Conservation (phyloP, 768 basidiomycete genomes). For the Pulveroboletus sp. region DNA sequence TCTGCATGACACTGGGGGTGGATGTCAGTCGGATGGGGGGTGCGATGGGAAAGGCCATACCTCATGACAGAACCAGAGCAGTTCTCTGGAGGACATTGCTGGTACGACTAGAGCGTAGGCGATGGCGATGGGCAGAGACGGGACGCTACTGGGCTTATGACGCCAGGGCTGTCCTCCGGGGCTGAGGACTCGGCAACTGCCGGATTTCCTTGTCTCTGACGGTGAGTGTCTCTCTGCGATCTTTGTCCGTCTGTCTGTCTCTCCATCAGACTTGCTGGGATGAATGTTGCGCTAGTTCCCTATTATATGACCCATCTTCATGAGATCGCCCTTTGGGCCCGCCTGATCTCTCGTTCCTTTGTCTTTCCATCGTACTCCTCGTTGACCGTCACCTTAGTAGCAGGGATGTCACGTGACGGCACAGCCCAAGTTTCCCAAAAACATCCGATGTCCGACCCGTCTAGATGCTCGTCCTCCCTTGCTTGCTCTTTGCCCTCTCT, state of each 20-base stretch:
- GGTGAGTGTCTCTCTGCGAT: too few species aligned
- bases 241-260: too few species aligned
- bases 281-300: too few species aligned
- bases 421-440: too few species aligned
- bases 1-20: constrained; percentile 73
- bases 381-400: too few species aligned
- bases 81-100: constrained; percentile 59
- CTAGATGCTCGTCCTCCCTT: neutral
- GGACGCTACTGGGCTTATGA: constrained; percentile 2
- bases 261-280: too few species aligned
- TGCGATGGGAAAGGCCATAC: constrained; percentile 30
- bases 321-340: too few species aligned
- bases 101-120: neutral
- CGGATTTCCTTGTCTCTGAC: constrained; percentile 11
- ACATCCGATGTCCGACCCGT: too few species aligned
- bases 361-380: too few species aligned
- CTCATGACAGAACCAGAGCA: constrained; percentile 78
- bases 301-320: too few species aligned
- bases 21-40: constrained; percentile 9
- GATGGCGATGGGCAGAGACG: constrained; percentile 3
- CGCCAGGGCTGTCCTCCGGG: neutral
- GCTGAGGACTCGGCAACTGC: constrained; percentile 7
- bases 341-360: too few species aligned
- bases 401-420: neutral
- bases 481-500: neutral